Base-by-base conservation (phyloP, 208 protist genomes). In the Acanthamoeba healyi region DNA sequence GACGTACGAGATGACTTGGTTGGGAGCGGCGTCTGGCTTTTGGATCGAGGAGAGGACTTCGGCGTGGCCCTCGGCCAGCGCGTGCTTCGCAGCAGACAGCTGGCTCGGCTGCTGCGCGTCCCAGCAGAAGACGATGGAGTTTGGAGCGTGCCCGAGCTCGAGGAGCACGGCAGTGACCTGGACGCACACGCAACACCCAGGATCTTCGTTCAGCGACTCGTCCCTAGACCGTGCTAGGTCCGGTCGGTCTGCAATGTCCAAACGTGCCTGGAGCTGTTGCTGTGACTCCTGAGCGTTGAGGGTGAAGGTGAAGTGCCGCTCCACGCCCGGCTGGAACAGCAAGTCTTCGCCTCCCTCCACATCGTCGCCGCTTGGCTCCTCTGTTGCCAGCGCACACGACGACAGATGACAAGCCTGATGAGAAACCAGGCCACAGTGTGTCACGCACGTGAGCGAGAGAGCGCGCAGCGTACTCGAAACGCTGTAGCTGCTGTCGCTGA, bases 201-300 rank as follows among this genome's bases (percentile, higher is more conserved):
- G n/a, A n/a, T n/a, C n/a, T n/a, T n/a, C n/a, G n/a, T n/a, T n/a
- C n/a, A n/a, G n/a, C n/a, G n/a, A n/a, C n/a, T n/a, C n/a, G n/a
- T n/a, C 54, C 12, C 54, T n/a, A n/a, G n/a, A n/a, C n/a, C n/a
- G n/a, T n/a, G n/a, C n/a, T n/a, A n/a, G n/a, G n/a, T n/a, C n/a
- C n/a, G n/a, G n/a, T n/a, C n/a, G n/a, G n/a, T n/a, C 22, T 36
- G 61, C 61, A 70, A 26, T 42, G 19, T n/a, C n/a, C n/a, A n/a
- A n/a, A n/a, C n/a, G n/a, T 74, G 38, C 65, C 65, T 79, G 32
- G 32, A 79, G 70, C 38, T 79, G 70, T 19, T 67, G 61, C 36
- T 6, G 34, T 9, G 34, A 7, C 2, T 26, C 34, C 24, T 22
- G 2, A 29, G 70, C 70, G 40, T 44, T 26, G 17, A 79, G 40